Evolutionary conservation across 1,139 yeast species (phyloP), one percentile per base, ranked within the genome.

Genomic region (Hemisphaericaspora lyxosophila): DNA sequence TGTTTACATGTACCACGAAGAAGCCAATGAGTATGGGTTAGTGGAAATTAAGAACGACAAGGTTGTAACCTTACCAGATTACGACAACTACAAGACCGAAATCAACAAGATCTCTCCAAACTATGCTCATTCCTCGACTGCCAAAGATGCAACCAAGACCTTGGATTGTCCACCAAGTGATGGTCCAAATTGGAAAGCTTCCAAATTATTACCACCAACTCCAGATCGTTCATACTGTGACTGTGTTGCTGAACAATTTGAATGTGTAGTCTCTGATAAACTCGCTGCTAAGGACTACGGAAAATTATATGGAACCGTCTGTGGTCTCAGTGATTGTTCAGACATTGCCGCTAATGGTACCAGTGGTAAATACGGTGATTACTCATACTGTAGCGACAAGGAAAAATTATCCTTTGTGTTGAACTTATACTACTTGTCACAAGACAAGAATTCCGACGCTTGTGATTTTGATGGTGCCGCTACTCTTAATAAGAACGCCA

Each of bases 1-100:
- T 54, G 95, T 82, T 29, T 87, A 86, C 68, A 85, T 86, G 94
- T 87, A 83, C 65, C 84, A 81, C 64, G 82, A 86, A 67, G 95
- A 87, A 64, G 80, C 69, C 38, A 86, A 86, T 64, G 64, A 83
- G 50, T 87, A 84, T 57, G 96, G 96, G 46, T 79, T 87, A 43
- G 95, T 86, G 40, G 54, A 78, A 38, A 65, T 82, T 39, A 54
- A 55, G 17, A 66, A 60, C 39, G 65, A 64, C 41, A 49, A 55
- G 26, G 69, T 67, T 29, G 52, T 54, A 22, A 70, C 75, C 28
- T 54, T 68, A 53, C 65, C 60, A 41, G 74, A 75, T 48, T 80
- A 80, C 62, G 50, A 55, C 36, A 52, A 69, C 59, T 67, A 65
- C 45, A 65, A 78, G 38, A 87, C 88, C 52, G 66, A 87, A 58